Base-by-base conservation (phyloP, 805 yeast genomes). In the Wickerhamiella cacticola region DNA sequence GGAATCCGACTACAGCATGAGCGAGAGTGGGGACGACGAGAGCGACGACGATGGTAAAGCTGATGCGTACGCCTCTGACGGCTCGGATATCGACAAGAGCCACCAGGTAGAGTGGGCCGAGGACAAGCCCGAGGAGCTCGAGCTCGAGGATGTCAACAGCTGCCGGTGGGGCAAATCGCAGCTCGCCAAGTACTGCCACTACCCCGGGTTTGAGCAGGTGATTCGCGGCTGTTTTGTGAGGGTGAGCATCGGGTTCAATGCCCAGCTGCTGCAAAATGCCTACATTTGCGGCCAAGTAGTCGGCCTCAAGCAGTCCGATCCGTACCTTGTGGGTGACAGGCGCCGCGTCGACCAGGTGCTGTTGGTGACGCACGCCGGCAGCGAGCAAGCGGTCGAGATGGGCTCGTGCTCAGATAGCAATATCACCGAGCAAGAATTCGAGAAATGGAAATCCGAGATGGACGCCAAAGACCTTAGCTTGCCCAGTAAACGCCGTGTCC, bases 281-380 rank as follows among this genome's bases (percentile, higher is more conserved):
- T 89, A 92, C 65, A 74, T 96, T 57, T 74, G 89, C 76, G 94
- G 89, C 43, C 80, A 76, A 59, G 78, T 92, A 39, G 82, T 79
- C 55, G 75, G 82, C 7, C 74, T 73, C 22, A 64, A 53, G 28
- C 41, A 53, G 41, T 46, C 45, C 35, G 71, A 68, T 52, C 75
- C 78, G 15, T 78, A 78, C 59, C 64, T 62, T 29, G 67, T 76
- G 62, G 69, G 74, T 48, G 68, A 67, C 50, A 34, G 47, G 15
- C 67, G 73, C 42, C 68, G 66, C 24, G 77, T 78, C 2, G 75
- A 76, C 54, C 70, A 71, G 56, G 78, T 75, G 54, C 69, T 89
- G 54, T 69, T 76, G 46, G 89, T 85, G 12, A 73, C 88, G n/a
- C 94, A 85, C 61, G 96, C 95, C 45, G 72, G 73, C 45, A 76